Conservation (phyloP, 495 filamentous ascomycete genomes). For the Penicillium turbatum region DNA sequence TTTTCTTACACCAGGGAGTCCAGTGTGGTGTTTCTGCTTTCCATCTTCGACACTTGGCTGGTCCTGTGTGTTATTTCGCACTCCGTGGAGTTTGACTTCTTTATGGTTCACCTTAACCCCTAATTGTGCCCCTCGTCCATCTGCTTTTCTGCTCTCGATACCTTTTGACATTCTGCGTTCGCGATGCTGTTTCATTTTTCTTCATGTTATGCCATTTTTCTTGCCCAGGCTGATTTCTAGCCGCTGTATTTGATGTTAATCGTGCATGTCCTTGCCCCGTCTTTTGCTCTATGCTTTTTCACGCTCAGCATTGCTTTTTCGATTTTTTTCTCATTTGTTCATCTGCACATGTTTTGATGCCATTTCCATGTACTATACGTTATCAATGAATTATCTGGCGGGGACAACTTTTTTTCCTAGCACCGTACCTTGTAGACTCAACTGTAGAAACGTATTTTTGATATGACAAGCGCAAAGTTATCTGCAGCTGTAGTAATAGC, state of each 20-base stretch:
- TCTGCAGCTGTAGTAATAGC: background rate
- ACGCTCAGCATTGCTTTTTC: constrained; percentile 20
- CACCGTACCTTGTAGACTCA: background rate
- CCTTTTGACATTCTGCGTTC: constrained; percentile 22
- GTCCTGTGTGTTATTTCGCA: constrained; percentile 51
- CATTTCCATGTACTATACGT: constrained; percentile 46
- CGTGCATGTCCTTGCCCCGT: constrained; percentile 19
- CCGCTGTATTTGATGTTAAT: constrained; percentile 30
- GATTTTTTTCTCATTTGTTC: constrained; percentile 9
- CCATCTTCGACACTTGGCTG: constrained; percentile 46
- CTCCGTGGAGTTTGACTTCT: constrained; percentile 40
- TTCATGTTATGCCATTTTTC: constrained; percentile 13
- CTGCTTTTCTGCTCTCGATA: constrained; percentile 28
- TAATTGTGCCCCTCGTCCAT: constrained; percentile 32
- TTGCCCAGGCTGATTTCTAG: constrained; percentile 19
- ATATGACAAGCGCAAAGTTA: background rate
- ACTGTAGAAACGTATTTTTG: background rate
- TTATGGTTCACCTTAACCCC: constrained; percentile 24
- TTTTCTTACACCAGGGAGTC: constrained; percentile 45
- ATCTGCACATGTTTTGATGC: constrained; percentile 34
- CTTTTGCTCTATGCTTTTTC: constrained; percentile 9
- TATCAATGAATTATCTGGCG: constrained; percentile 40
- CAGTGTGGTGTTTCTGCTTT: constrained; percentile 46
- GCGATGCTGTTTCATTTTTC: constrained; percentile 1
- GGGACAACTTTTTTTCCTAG: constrained; percentile 16